Conservation (phyloP, 371 early-diverging fungal species). For the Zopfochytrium polystomum region DNA sequence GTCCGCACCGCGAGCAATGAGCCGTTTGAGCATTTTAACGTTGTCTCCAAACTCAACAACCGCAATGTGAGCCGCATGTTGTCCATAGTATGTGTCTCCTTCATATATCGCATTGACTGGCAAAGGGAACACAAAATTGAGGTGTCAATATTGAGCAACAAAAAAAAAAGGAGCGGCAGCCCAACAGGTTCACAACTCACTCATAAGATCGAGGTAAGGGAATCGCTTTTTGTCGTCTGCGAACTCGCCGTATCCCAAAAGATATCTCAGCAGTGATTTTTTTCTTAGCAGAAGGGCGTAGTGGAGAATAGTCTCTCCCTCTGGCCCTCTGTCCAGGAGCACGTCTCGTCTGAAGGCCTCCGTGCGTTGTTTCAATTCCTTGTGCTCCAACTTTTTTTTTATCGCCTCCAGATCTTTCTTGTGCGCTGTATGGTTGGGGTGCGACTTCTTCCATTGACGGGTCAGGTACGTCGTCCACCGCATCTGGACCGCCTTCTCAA, state of each 20-base stretch:
- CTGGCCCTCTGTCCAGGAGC: conserved; percentile 17
- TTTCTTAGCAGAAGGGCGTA: conserved; percentile 15
- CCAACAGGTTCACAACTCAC: too few relatives aligned
- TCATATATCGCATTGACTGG: conserved; percentile 26
- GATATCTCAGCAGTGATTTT: neutral
- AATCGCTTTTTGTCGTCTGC: neutral
- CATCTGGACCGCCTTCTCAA: neutral
- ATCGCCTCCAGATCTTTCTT: neutral
- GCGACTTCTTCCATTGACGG: neutral
- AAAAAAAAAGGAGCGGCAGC: too few relatives aligned
- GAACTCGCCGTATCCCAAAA: conserved; percentile 8
- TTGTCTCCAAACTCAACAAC: conserved; percentile 21
- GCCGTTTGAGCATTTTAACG: conserved; percentile 3
- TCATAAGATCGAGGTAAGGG: too few relatives aligned
- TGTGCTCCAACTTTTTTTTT: neutral
- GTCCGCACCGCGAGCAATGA: conserved; percentile 27
- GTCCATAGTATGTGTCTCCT: conserved; percentile 18
- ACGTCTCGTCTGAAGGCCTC: conserved; percentile 9
- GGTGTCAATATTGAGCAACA: too few relatives aligned
- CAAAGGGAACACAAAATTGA: too few relatives aligned
- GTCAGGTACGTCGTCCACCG: neutral
- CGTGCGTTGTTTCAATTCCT: conserved; percentile 1
- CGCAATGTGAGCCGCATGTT: conserved; percentile 25
- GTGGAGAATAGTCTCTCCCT: conserved; percentile 25
- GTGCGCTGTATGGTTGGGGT: neutral